Evolutionary conservation across 1,284 basidiomycete genomes (phyloP).

Genomic region (Sparassis latifolia): DNA sequence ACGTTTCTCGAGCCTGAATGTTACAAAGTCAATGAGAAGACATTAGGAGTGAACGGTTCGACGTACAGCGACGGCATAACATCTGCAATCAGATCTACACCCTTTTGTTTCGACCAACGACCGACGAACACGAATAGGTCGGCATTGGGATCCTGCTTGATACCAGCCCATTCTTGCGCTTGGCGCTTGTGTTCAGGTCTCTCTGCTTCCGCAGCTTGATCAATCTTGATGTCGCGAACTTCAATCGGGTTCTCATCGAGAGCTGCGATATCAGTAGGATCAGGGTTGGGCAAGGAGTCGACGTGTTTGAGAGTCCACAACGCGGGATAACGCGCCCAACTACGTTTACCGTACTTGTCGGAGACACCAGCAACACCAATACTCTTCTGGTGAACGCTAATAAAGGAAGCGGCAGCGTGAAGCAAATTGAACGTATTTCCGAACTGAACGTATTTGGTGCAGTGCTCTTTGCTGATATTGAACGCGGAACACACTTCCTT

Average conservation of each 20-base stretch:
- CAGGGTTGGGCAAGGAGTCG: constrained; percentile 89
- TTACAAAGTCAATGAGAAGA: not conserved
- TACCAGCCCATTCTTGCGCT: constrained; percentile 89
- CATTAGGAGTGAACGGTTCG: not conserved
- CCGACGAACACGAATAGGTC: constrained; percentile 93
- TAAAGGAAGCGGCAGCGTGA: constrained; percentile 87
- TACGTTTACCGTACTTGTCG: constrained; percentile 93
- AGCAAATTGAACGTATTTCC: constrained; percentile 94
- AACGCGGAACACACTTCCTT: constrained; percentile 95
- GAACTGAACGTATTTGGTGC: constrained; percentile 93
- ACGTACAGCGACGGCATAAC: constrained; percentile 82
- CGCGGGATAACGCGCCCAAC: constrained; percentile 91
- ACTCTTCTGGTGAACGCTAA: constrained; percentile 87
- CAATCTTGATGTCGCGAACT: constrained; percentile 71
- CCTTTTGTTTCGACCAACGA: constrained; percentile 96
- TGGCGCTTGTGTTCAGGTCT: constrained; percentile 86
- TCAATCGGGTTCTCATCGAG: constrained; percentile 74
- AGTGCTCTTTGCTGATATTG: constrained; percentile 92
- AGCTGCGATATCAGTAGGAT: constrained; percentile 89
- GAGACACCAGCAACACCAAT: constrained; percentile 92
- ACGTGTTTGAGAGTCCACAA: constrained; percentile 93
- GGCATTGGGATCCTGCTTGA: constrained; percentile 83
- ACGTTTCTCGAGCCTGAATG: constrained; percentile 70
- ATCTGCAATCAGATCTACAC: constrained; percentile 91
- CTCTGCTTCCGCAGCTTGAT: constrained; percentile 77